Evolutionary conservation across 73 alveolate genomes (phyloP), one percentile per base, ranked within the genome.

Genomic region (Tetrahymena borealis): DNA sequence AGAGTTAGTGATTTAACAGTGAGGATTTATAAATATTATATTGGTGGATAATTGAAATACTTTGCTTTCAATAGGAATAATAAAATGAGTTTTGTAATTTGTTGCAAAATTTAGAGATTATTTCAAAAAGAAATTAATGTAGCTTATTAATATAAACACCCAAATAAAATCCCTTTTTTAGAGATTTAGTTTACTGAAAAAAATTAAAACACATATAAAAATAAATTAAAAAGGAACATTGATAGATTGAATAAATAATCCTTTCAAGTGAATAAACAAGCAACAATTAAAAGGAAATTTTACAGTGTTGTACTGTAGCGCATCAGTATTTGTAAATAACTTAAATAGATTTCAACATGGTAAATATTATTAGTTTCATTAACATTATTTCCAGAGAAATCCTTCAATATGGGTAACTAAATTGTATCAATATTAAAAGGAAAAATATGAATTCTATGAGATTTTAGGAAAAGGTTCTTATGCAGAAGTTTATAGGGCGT

Each of bases 391-490:
- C n/a, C n/a, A n/a, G n/a, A n/a, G n/a, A n/a, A n/a, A n/a, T n/a
- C n/a, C n/a, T n/a, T n/a, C n/a, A n/a, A n/a, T n/a, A n/a, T n/a
- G n/a, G n/a, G n/a, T n/a, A n/a, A n/a, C n/a, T n/a, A n/a, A n/a
- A n/a, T n/a, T 42, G 36, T 12, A 42, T 12, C 9, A n/a, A 60
- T 24, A 2, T 20, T 15, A 20, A 60, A 24, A 60, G 85, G 85
- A 60, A 15, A 60, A 60, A 60, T 60, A 60, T 60, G 96, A 93
- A 37, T 78, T 96, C 11, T 90, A 94, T 35, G 97, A 96, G 78
- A 93, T 94, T 78, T 79, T 96, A 5, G 98, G 98, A 7, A 95
- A 96, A 91, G 98, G 98, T 28, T 95, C 96, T 91, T 96, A 94
- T 91, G 98, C 97, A 20, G 93, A 93, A 39, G 97, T 96, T 24